These are phyloP conservation scores for Simmondsia chinensis DNA, from an alignment of 148 eudicot species.

Conservation along the genomic window DNA sequence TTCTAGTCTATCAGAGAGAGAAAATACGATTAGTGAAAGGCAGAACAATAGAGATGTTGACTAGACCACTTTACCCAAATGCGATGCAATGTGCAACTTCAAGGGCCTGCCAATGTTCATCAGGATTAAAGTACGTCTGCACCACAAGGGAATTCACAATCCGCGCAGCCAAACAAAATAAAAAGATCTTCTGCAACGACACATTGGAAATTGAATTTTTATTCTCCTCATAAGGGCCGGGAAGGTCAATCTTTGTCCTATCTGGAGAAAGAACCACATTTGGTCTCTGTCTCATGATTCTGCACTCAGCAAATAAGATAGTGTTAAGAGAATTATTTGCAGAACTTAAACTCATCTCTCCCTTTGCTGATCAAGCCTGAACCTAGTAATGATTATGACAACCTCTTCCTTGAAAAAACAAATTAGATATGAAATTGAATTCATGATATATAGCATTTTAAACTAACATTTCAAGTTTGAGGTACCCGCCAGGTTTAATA, in stretches of 20 bases:
- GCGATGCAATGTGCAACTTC: constrained; percentile 83
- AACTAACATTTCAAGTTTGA: too few relatives aligned
- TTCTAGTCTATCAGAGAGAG: constrained; percentile 6
- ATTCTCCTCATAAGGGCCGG: constrained; percentile 7
- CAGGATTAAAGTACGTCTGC: constrained; percentile 92
- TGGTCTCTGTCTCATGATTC: constrained; percentile 46
- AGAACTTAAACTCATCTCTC: too few relatives aligned
- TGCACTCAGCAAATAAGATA: too few relatives aligned
- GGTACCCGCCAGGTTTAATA: too few relatives aligned
- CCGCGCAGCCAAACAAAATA: constrained; percentile 44
- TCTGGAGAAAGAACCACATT: constrained; percentile 10
- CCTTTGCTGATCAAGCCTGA: too few relatives aligned
- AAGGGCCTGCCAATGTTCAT: constrained; percentile 95
- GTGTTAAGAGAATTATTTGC: too few relatives aligned
- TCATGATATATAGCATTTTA: too few relatives aligned
- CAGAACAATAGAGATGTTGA: neutral
- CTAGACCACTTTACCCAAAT: constrained; percentile 43
- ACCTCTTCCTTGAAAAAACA: too few relatives aligned
- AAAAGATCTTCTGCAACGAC: constrained; percentile 37
- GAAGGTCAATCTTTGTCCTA: constrained; percentile 5
- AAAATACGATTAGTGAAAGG: neutral
- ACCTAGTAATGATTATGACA: too few relatives aligned
- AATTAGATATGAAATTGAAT: too few relatives aligned
- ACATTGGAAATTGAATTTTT: constrained; percentile 8
- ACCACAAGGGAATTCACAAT: constrained; percentile 59